Percentiles rank a stretch among this genome's conserved stretches.
Evolutionary conservation across 2,329 filamentous ascomycete species (phyloP).

Genomic region (Onygena corvina): DNA sequence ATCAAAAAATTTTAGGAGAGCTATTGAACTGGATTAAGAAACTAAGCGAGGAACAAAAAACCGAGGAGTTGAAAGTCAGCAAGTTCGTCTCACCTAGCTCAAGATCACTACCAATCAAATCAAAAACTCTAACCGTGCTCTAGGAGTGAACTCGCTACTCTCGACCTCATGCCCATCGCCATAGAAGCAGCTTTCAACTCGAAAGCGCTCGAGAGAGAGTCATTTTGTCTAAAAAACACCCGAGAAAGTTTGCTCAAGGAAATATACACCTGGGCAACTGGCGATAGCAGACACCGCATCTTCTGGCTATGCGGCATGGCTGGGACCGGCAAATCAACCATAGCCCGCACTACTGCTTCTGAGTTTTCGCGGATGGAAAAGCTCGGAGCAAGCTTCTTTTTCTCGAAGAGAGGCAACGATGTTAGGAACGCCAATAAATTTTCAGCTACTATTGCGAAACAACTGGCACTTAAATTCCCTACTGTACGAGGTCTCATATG

Average conservation of each 20-base stretch:
- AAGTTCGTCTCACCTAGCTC: not conserved
- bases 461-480: conserved; percentile 8
- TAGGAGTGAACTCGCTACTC: not conserved
- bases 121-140: not conserved
- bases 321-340: conserved; percentile 23
- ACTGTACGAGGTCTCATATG: not conserved
- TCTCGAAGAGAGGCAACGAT: conserved; percentile 18
- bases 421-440: conserved; percentile 16
- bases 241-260: not conserved
- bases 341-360: conserved; percentile 7
- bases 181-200: not conserved
- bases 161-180: not conserved
- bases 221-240: not conserved
- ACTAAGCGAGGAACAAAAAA: not conserved
- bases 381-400: conserved; percentile 17
- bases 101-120: not conserved
- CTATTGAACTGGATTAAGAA: not conserved
- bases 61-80: not conserved
- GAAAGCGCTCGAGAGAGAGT: not conserved
- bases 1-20: not conserved
- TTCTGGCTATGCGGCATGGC: conserved; percentile 23
- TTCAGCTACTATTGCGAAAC: conserved; percentile 17
- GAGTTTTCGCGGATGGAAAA: not conserved
- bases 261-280: not conserved
- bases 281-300: conserved; percentile 10